phyloP scores from a whole-genome alignment of 176 grass and related monocot genomes.

The Leersia perrieri region DNA sequence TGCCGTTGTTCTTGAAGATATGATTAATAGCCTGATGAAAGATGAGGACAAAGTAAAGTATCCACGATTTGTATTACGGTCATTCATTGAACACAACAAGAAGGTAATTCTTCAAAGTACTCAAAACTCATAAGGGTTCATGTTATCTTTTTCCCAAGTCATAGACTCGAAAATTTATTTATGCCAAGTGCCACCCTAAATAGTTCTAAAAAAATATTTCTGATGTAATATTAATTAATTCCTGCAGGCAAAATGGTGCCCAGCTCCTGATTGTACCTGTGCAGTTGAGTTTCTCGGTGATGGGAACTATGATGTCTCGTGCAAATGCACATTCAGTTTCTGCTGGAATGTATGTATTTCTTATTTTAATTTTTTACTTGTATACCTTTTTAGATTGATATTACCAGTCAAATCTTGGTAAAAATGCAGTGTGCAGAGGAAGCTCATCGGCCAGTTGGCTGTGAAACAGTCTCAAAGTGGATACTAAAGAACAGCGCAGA shows the following conservation, averaged over 20 bases:
- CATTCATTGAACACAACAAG: conserved; percentile 84
- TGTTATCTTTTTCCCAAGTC: not conserved
- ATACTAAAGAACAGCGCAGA: conserved; percentile 89
- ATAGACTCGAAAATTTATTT: not conserved
- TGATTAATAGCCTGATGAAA: conserved; percentile 64
- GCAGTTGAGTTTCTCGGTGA: conserved; percentile 76
- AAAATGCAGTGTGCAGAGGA: conserved; percentile 79
- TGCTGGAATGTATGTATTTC: conserved; percentile 90
- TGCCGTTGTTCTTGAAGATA: conserved; percentile 54
- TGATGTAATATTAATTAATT: conserved; percentile 18
- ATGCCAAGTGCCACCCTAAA: not conserved
- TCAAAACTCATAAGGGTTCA: not conserved
- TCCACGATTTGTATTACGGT: conserved; percentile 62
- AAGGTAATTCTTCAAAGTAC: conserved; percentile 46
- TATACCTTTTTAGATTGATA: not conserved
- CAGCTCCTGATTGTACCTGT: conserved; percentile 83
- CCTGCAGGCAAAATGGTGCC: conserved; percentile 93
- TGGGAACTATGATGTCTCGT: conserved; percentile 67
- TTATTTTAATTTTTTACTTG: not conserved
- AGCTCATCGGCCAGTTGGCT: conserved; percentile 87
- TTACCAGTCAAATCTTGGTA: not conserved
- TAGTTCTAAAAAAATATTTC: not conserved
- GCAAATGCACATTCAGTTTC: conserved; percentile 69
- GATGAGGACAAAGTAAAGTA: conserved; percentile 65
- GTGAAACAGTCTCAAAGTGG: conserved; percentile 79